Evolutionary conservation across 164 flowering plant genomes (phyloP).

Genomic region (Buxus sempervirens): DNA sequence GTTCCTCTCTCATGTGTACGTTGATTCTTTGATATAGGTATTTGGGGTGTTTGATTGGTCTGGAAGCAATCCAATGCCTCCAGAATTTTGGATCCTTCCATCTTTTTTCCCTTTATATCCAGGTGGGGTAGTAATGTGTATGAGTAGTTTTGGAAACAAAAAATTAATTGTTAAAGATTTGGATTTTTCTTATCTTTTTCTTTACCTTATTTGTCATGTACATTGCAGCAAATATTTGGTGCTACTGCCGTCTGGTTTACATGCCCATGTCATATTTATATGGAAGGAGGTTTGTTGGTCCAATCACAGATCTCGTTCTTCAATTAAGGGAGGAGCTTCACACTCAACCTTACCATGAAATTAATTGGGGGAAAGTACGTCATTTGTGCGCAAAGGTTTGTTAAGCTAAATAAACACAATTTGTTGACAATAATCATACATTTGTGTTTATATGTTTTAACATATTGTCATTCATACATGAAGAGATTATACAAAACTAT

Average conservation of each 20-base stretch:
- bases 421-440: too few species aligned
- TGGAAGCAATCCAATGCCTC: constrained; percentile 50
- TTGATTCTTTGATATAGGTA: constrained; percentile 18
- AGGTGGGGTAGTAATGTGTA: too few species aligned
- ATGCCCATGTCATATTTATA: too few species aligned
- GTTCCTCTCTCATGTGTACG: background rate
- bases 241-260: constrained; percentile 50
- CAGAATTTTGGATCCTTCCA: constrained; percentile 46
- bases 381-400: constrained; percentile 26
- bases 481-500: background rate
- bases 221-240: constrained; percentile 41
- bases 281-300: constrained; percentile 25
- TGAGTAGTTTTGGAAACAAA: too few species aligned
- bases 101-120: constrained; percentile 37
- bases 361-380: constrained; percentile 22
- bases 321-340: constrained; percentile 33
- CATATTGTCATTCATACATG: background rate
- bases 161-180: too few species aligned
- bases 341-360: too few species aligned
- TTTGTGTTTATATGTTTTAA: too few species aligned
- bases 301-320: constrained; percentile 28
- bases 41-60: constrained; percentile 45
- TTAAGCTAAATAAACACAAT: too few species aligned
- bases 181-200: background rate
- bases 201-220: background rate